Evolutionary conservation across 2,329 filamentous ascomycete genomes (phyloP).

Genomic region (Nectriaceae sp.): DNA sequence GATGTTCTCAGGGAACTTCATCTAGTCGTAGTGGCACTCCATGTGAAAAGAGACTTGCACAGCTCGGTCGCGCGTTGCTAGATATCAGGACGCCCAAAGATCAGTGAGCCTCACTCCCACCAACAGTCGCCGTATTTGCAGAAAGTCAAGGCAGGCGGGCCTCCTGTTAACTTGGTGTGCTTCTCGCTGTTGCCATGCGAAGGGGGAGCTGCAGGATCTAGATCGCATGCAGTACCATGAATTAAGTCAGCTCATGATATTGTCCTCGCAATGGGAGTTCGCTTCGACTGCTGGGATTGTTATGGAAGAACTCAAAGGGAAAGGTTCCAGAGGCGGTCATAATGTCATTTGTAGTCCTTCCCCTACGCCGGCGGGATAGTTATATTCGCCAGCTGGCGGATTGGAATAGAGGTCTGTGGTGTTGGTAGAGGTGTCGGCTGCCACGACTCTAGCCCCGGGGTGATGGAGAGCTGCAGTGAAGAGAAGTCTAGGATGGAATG

Average conservation of each 20-base stretch:
- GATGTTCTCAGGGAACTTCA: slow-evolving; percentile 10
- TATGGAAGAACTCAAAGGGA: slow-evolving; percentile 11
- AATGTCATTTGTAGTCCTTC: slow-evolving; percentile 10
- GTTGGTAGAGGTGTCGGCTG: too few species aligned
- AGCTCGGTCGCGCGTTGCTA: neutral
- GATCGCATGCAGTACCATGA: too few species aligned
- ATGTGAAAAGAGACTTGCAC: slow-evolving; percentile 11
- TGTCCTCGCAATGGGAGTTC: too few species aligned
- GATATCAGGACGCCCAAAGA: neutral
- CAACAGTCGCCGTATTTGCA: slow-evolving; percentile 17
- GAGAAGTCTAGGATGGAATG: too few species aligned
- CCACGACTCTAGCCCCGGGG: too few species aligned
- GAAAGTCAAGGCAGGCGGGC: neutral
- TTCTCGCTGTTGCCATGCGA: neutral
- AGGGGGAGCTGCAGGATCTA: too few species aligned
- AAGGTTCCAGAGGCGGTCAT: slow-evolving; percentile 2
- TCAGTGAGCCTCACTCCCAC: slow-evolving; percentile 10
- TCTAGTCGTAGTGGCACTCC: slow-evolving; percentile 1
- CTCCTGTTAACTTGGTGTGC: slow-evolving; percentile 4
- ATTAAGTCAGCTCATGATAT: too few species aligned
- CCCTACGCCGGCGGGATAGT: slow-evolving; percentile 3
- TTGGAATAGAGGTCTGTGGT: too few species aligned
- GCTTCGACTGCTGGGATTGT: too few species aligned
- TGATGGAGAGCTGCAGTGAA: too few species aligned
- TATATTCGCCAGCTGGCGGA: slow-evolving; percentile 11